These are phyloP conservation scores for Pythium oligandrum DNA, from an alignment of 352 stramenopile species.

Conservation along the genomic window DNA sequence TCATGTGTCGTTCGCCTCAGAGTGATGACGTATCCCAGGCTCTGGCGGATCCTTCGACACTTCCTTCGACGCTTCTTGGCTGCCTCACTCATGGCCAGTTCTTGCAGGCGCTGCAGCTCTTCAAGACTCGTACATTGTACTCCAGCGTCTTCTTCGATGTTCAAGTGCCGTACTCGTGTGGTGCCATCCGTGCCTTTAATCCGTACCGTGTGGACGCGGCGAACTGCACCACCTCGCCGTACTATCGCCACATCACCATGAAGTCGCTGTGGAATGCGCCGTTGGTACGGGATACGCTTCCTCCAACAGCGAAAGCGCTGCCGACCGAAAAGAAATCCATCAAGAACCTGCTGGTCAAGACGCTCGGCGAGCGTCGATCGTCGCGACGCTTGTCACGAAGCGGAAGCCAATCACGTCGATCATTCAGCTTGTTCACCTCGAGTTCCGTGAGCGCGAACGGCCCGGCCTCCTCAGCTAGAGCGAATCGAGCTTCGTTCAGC, in stretches of 20 bases:
- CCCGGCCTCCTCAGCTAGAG: too few relatives aligned
- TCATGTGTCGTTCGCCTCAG: slow-evolving; percentile 27
- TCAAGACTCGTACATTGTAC: slow-evolving; percentile 65
- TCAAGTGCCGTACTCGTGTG: slow-evolving; percentile 76
- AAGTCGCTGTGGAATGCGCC: slow-evolving; percentile 49
- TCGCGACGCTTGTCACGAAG: not conserved
- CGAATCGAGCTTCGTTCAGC: too few relatives aligned
- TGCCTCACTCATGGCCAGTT: slow-evolving; percentile 70
- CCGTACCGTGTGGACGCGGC: slow-evolving; percentile 55
- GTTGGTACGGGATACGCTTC: slow-evolving; percentile 57
- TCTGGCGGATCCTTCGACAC: not conserved
- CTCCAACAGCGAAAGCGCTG: slow-evolving; percentile 35
- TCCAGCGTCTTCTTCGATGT: slow-evolving; percentile 79
- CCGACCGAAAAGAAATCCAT: slow-evolving; percentile 16
- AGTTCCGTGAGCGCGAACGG: not conserved
- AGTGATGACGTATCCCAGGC: not conserved
- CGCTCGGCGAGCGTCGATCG: slow-evolving; percentile 4
- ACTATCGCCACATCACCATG: slow-evolving; percentile 65
- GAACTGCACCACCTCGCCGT: slow-evolving; percentile 41
- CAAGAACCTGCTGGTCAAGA: slow-evolving; percentile 19
- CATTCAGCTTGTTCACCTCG: slow-evolving; percentile 9
- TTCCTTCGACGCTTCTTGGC: slow-evolving; percentile 32
- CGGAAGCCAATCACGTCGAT: not conserved
- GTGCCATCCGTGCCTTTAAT: slow-evolving; percentile 72
- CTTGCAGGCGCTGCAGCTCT: slow-evolving; percentile 65